Evolutionary conservation across 805 yeast species (phyloP), one percentile per base, ranked within the genome.

Genomic region (Starmerella floris): DNA sequence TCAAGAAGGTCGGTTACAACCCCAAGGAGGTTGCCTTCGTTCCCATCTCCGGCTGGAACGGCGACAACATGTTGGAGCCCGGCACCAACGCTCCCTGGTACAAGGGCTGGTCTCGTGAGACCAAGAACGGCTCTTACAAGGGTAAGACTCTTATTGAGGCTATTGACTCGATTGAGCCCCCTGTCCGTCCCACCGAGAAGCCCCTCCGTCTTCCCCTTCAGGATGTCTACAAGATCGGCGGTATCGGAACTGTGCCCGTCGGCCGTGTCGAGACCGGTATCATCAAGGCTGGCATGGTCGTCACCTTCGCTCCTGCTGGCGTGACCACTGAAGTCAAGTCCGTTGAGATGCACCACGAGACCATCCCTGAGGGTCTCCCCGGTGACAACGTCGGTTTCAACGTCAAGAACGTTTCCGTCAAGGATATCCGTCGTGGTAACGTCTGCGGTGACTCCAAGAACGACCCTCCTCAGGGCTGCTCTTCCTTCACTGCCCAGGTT

Each of bases 1-100:
- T 91, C 70, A 91, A 88, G 87, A 91, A 91, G 81, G 99, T 97
- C 68, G 97, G 93, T 66, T 67, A 95, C 60, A 95, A 91, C 71
- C 91, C 98, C 85, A 91, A 91, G 83, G 98, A 91, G 75, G 81
- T 91, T 70, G 75, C 83, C 59, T 83, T 82, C 76, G 87, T 83
- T 62, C 94, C 94, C 66, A 77, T 79, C 67, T 81, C 91, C 61
- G 94, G 93, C 62, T 78, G 88, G 79, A 76, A 78, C 72, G 93
- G 93, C 74, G 91, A 80, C 73, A 80, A 80, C 84, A 80, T 80
- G 91, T 76, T 80, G 67, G 88, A 80, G 71, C 61, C 81, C 41
- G 76, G 85, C 58, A 45, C 78, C 58, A 80, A 80, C 82, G 76
- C 82, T 69, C 74, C 83, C 64, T 80, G 91, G 91, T 74, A 74